Base-by-base conservation (phyloP, 257 asterid species). In the Osmanthus fragrans region DNA sequence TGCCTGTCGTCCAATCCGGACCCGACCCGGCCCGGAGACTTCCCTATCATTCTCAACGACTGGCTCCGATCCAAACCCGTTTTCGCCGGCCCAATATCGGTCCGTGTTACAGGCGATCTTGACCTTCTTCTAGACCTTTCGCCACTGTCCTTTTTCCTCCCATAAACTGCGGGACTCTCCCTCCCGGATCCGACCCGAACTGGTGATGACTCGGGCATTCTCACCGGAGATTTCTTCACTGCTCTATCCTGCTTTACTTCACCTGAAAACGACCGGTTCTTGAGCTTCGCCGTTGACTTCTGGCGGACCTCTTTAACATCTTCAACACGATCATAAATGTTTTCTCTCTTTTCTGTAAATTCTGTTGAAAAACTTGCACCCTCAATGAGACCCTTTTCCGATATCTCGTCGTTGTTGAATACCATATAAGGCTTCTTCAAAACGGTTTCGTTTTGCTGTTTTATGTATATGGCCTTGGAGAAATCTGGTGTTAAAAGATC, bases 121-220 rank as follows among this genome's bases (percentile, higher is more conserved):
- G 96, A 92, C 77, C 97, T 80, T 69, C 96, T 78, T 29, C 89
- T 89, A n/a, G 96, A 83, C 34, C 84, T 81, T 85, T 87, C 92
- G 63, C 87, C 93, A 4, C 34, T 79, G 5, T 86, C 94, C 63
- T 73, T 87, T 71, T 81, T 87, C 82, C 79, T 82, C 21, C 76
- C 89, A 64, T 79, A 16, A 51, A 56, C 29, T 2, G 30, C 86
- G 83, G 72, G 81, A 1, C 66, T 87, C 79, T 63, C 42, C 82
- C 79, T 82, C 19, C 70, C 89, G 39, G 82, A 72, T 63, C 88
- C 34, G 19, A 67, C 79, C 45, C 94, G 91, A 19, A 83, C 85
- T 15, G 92, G 96, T 0, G 96, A 89, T 1, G 90, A 87, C 1
- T 89, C 90, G 65, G 89, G 37, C 67, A 82, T 86, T 51, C 88